phyloP scores from a whole-genome alignment of 495 filamentous ascomycete species.

The Immersiella caudata region DNA sequence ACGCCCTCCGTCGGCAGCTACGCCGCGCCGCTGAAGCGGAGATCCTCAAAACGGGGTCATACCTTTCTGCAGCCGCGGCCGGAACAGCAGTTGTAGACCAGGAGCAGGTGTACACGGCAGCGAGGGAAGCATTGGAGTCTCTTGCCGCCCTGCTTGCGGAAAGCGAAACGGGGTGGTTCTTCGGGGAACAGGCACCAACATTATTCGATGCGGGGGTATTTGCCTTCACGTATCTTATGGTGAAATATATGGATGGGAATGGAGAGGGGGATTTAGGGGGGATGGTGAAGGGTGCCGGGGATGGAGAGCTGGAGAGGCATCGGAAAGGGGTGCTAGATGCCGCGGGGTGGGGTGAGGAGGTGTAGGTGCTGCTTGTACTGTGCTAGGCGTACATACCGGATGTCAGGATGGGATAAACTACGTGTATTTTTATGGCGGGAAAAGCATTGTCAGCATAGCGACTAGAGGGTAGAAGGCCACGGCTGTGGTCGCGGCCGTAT shows the following conservation, averaged over 20 bases:
- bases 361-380: neutral
- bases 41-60: slow-evolving; percentile 71
- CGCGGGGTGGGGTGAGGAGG: slow-evolving; percentile 19
- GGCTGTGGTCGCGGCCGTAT: neutral
- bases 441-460: neutral
- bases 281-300: slow-evolving; percentile 24
- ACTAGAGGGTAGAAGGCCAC: neutral
- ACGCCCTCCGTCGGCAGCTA: slow-evolving; percentile 64
- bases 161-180: slow-evolving; percentile 50
- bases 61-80: slow-evolving; percentile 30
- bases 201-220: slow-evolving; percentile 88
- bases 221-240: slow-evolving; percentile 82
- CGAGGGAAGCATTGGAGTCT: slow-evolving; percentile 72
- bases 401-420: neutral
- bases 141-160: slow-evolving; percentile 69
- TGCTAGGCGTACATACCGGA: neutral
- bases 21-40: slow-evolving; percentile 71
- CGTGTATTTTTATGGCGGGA: neutral
- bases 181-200: slow-evolving; percentile 54
- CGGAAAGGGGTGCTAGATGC: slow-evolving; percentile 22
- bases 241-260: slow-evolving; percentile 37
- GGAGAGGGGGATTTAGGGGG: neutral
- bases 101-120: slow-evolving; percentile 66
- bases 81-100: slow-evolving; percentile 55
- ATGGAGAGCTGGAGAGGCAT: slow-evolving; percentile 25